phyloP scores from a whole-genome alignment of 768 basidiomycete species.

The Suillus weaverae region DNA sequence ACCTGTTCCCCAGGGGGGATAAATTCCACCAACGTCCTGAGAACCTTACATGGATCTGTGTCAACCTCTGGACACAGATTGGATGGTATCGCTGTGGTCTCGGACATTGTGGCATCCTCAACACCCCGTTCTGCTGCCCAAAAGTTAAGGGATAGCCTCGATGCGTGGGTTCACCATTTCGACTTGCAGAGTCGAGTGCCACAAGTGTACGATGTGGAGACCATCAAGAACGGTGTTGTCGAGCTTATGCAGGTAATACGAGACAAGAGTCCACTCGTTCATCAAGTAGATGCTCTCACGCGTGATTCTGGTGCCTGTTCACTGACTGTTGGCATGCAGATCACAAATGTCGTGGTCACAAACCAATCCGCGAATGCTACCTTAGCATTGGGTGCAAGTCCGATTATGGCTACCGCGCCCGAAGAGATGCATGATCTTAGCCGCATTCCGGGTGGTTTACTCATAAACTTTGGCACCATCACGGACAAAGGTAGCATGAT shows the following conservation, averaged over 20 bases:
- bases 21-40: constrained; percentile 72
- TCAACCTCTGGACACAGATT: constrained; percentile 57
- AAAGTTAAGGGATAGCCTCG: constrained; percentile 43
- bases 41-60: constrained; percentile 71
- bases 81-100: constrained; percentile 87
- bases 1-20: constrained; percentile 69
- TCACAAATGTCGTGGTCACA: constrained; percentile 86
- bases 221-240: constrained; percentile 45
- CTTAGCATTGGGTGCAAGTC: constrained; percentile 83
- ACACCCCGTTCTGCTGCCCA: constrained; percentile 55
- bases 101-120: constrained; percentile 73
- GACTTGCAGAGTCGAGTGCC: not conserved
- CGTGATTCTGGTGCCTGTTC: too few species aligned
- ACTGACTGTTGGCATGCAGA: constrained; percentile 46
- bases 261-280: constrained; percentile 66
- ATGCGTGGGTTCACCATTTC: constrained; percentile 19
- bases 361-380: constrained; percentile 92
- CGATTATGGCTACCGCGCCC: constrained; percentile 89
- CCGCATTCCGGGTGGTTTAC: constrained; percentile 60
- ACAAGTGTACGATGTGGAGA: constrained; percentile 27
- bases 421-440: constrained; percentile 82
- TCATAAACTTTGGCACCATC: constrained; percentile 89
- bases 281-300: constrained; percentile 54
- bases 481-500: constrained; percentile 72
- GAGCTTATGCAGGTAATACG: constrained; percentile 53